Percentiles rank a stretch among this genome's conserved stretches.
Conservation (phyloP, 1,284 basidiomycete genomes). For the Apiotrichum veenhuisii region DNA sequence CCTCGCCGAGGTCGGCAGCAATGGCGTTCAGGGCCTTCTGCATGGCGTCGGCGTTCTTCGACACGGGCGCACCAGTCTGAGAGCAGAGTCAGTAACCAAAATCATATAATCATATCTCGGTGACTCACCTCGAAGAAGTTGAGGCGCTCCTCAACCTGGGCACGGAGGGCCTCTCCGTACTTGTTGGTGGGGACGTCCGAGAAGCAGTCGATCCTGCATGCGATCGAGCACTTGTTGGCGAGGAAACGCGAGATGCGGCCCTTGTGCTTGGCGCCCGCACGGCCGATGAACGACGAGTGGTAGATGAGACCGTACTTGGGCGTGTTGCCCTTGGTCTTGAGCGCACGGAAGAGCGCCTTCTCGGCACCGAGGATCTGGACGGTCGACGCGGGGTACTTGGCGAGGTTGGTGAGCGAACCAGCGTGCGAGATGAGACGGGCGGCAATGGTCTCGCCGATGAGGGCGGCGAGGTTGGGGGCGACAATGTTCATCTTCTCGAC, state of each 20-base stretch:
- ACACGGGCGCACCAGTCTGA: constrained; percentile 68
- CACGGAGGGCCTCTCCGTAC: constrained; percentile 88
- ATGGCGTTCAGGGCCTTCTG: constrained; percentile 80
- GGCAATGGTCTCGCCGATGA: constrained; percentile 92
- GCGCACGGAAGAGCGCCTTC: constrained; percentile 93
- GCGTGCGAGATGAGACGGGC: constrained; percentile 95
- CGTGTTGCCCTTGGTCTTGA: constrained; percentile 99
- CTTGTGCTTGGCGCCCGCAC: constrained; percentile 93
- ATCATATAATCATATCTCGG: background rate
- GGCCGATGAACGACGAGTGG: constrained; percentile 92
- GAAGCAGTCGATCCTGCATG: constrained; percentile 96
- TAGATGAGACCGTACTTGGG: constrained; percentile 95
- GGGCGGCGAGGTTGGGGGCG: constrained; percentile 88
- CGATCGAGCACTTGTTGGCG: constrained; percentile 99
- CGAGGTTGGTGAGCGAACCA: constrained; percentile 93
- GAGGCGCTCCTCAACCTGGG: constrained; percentile 94
- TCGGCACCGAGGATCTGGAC: constrained; percentile 98
- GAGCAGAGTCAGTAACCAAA: background rate
- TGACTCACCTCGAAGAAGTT: constrained; percentile 72
- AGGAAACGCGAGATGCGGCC: constrained; percentile 96
- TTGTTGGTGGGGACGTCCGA: constrained; percentile 83
- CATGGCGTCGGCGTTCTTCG: constrained; percentile 83
- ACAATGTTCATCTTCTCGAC: constrained; percentile 98
- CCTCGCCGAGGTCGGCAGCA: constrained; percentile 60
- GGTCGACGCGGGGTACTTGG: constrained; percentile 97